Base-by-base conservation (phyloP, 495 filamentous ascomycete species). In the Xylaria grammica region DNA sequence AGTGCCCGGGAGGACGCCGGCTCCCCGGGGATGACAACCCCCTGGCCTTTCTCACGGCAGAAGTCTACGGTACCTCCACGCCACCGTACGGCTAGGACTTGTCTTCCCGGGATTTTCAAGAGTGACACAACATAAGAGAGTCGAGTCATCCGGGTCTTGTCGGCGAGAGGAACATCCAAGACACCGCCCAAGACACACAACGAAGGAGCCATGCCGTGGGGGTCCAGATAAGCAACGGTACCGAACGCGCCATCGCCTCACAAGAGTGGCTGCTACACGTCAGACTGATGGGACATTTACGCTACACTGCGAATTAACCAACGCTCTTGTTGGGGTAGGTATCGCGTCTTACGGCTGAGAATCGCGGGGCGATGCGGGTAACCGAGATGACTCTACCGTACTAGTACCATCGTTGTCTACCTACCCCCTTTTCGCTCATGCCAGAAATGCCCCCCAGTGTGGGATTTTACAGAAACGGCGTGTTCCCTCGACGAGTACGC, bases 381-480 rank as follows among this genome's bases (percentile, higher is more conserved):
- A 36, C 56, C 42, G 42, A 48, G 27, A 46, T 59, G 54, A 48
- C 36, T 48, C 15, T 32, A 32, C 15, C 45, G 11, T 29, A 32
- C 27, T 15, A 11, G 15, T 19, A 56, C 22, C 13, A 36, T 36
- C 48, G 40, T 42, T 42, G 40, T 15, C 40, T 42, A 27, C n/a
- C 53, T 26, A 10, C 3, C 34, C 54, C 36, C 26, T 34, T 59
- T 34, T 48, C 13, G 17, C 24, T 45, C 7, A 0, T 20, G 27
- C 20, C 10, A 10, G 4, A 58, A 22, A 54, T 34, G 30, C 30
- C n/a, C n/a, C n/a, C n/a, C n/a, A n/a, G n/a, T n/a, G 1, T 54
- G 11, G 30, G 30, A 7, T 24, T 15, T 54, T 44, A 24, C 40
- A 30, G 26, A 32, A 45, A 29, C 26, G 34, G 27, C 19, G 11